phyloP scores from a whole-genome alignment of 139 green algal species.

The Nannochloris sp. region DNA sequence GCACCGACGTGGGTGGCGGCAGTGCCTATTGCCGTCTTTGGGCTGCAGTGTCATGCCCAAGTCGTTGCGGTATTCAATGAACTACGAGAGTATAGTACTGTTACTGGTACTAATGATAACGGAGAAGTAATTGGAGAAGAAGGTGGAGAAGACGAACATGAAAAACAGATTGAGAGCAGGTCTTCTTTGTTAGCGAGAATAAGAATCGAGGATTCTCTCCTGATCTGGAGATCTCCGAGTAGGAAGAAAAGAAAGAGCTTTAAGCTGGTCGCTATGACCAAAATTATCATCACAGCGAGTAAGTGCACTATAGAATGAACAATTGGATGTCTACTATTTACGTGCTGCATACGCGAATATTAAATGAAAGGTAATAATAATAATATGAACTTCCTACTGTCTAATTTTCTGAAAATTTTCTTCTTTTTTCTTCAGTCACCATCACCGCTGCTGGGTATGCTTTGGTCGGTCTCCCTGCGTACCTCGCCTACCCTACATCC shows the following conservation, averaged over 20 bases:
- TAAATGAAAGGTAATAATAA: no score
- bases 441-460: constrained; percentile 44
- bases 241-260: background rate
- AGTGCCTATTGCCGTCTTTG: constrained; percentile 67
- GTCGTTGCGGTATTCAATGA: constrained; percentile 37
- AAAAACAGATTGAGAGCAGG: no score
- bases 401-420: background rate
- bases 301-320: constrained; percentile 1
- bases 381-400: no score
- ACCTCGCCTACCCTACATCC: constrained; percentile 48
- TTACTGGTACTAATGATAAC: background rate
- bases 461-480: constrained; percentile 38
- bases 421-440: constrained; percentile 8
- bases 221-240: no score
- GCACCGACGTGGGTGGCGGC: constrained; percentile 3
- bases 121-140: no score
- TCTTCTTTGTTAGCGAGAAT: no score
- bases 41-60: constrained; percentile 67
- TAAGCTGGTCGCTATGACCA: constrained; percentile 50
- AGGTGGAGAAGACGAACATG: no score
- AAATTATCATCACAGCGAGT: constrained; percentile 15
- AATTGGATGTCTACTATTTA: background rate
- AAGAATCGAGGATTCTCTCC: no score
- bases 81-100: background rate
- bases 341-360: background rate